Evolutionary conservation across 441 rosid species (phyloP).

Genomic region (Corymbia calophylla): DNA sequence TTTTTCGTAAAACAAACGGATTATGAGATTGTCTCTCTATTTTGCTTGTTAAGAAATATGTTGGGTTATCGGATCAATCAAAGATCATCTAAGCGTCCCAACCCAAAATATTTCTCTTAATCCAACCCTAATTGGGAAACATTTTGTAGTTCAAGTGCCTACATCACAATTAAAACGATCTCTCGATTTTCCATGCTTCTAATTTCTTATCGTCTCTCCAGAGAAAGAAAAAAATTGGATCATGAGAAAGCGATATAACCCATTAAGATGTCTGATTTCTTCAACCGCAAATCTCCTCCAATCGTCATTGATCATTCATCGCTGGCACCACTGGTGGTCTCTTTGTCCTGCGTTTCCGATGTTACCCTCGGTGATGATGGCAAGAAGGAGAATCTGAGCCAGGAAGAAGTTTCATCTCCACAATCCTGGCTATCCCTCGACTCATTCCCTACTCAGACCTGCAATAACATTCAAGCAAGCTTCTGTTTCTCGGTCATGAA

Average conservation of each 20-base stretch:
- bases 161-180: background rate
- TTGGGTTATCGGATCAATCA: background rate
- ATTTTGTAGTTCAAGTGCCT: background rate
- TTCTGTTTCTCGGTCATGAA: too few relatives aligned
- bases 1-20: rapidly evolving
- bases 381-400: too few relatives aligned
- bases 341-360: too few relatives aligned
- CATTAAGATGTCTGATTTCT: background rate
- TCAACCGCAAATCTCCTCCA: background rate
- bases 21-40: too few relatives aligned
- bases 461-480: too few relatives aligned
- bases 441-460: too few relatives aligned
- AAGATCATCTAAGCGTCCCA: background rate
- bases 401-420: too few relatives aligned
- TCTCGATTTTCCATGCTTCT: background rate
- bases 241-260: background rate
- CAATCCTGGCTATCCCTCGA: too few relatives aligned
- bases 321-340: too few relatives aligned
- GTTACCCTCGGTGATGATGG: too few relatives aligned
- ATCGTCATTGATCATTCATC: too few relatives aligned
- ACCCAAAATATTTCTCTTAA: background rate
- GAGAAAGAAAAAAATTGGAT: background rate
- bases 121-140: background rate
- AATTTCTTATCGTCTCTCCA: background rate
- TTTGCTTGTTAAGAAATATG: too few relatives aligned